phyloP scores from a whole-genome alignment of 2,329 filamentous ascomycete genomes.

The Fusarium floridanum region DNA sequence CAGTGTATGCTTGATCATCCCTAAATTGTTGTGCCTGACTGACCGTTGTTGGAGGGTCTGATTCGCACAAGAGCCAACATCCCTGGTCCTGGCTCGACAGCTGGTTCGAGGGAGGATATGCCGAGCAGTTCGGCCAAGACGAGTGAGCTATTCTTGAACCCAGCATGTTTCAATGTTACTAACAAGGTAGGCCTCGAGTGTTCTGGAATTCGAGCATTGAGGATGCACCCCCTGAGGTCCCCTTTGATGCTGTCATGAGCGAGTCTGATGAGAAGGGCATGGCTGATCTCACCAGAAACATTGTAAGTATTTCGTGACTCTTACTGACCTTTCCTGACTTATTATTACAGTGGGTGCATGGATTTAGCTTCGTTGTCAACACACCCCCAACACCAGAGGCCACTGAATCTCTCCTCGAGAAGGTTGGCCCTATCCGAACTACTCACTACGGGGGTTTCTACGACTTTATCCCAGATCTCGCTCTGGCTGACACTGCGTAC shows the following conservation, averaged over 20 bases:
- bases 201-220: slow-evolving; percentile 51
- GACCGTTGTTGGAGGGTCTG: slow-evolving; percentile 68
- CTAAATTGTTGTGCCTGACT: slow-evolving; percentile 2
- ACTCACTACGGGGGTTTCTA: slow-evolving; percentile 89
- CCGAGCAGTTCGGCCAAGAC: slow-evolving; percentile 36
- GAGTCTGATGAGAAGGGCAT: slow-evolving; percentile 63
- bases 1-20: slow-evolving; percentile 46
- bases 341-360: slow-evolving; percentile 69
- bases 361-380: slow-evolving; percentile 82
- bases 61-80: slow-evolving; percentile 78
- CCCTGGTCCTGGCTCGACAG: slow-evolving; percentile 58
- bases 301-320: slow-evolving; percentile 61
- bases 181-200: slow-evolving; percentile 20
- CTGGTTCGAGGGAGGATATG: slow-evolving; percentile 34
- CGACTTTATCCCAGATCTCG: slow-evolving; percentile 91
- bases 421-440: slow-evolving; percentile 86
- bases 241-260: slow-evolving; percentile 72
- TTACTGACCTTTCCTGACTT: slow-evolving; percentile 8
- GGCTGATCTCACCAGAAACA: slow-evolving; percentile 71
- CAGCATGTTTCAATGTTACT: background rate
- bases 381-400: slow-evolving; percentile 76
- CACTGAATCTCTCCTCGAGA: slow-evolving; percentile 80
- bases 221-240: slow-evolving; percentile 67
- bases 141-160: slow-evolving; percentile 30
- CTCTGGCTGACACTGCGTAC: slow-evolving; percentile 91